phyloP scores from a whole-genome alignment of 225 moss, liverwort and hornwort genomes.

The Pseudoscleropodium purum region DNA sequence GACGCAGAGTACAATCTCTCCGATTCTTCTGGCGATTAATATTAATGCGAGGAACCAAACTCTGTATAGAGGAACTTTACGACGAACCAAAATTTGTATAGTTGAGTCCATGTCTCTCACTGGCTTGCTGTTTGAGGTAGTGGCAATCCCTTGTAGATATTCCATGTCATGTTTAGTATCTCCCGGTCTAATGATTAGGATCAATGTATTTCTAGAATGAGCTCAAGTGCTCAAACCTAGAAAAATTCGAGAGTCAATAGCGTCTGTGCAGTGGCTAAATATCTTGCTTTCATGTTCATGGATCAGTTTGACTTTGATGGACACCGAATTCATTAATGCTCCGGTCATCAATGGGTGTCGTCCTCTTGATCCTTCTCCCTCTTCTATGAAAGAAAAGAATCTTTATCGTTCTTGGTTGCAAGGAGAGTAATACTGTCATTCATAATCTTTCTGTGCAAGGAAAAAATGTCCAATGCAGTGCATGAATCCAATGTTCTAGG shows the following conservation, averaged over 20 bases:
- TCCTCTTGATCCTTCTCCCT: background rate
- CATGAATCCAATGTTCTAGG: background rate
- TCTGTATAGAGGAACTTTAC: background rate
- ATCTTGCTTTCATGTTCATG: background rate
- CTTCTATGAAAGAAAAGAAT: background rate
- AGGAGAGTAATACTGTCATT: background rate
- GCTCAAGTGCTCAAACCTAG: background rate
- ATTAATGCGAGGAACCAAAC: background rate
- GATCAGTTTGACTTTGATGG: background rate
- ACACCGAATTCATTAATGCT: background rate
- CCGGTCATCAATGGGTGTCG: background rate
- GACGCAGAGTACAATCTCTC: background rate
- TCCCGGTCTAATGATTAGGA: background rate
- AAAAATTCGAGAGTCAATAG: background rate
- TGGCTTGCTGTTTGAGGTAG: background rate
- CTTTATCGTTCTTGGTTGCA: background rate
- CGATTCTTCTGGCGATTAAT: background rate
- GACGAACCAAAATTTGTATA: background rate
- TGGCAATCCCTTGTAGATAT: background rate
- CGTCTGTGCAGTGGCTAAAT: background rate
- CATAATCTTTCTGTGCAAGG: background rate
- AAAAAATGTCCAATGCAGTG: background rate
- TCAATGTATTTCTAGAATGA: background rate
- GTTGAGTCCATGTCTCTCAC: background rate
- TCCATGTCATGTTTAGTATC: background rate